Evolutionary conservation across 371 early-diverging fungal species (phyloP).

Genomic region (Mucor saturninus): DNA sequence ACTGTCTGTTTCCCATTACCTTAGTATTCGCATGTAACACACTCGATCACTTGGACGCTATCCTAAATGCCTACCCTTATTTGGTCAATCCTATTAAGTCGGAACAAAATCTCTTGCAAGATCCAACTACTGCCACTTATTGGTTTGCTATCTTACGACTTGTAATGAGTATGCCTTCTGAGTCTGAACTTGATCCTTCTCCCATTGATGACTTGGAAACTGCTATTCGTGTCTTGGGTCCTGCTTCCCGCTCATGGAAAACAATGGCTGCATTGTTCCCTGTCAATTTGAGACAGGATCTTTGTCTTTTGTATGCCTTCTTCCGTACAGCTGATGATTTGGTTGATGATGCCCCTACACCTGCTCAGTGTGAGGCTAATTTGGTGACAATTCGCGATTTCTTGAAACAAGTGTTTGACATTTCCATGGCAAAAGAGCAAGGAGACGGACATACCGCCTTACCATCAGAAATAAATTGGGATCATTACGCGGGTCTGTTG

Average conservation of each 20-base stretch:
- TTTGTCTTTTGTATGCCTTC: conserved; percentile 58
- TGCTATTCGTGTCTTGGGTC: conserved; percentile 33
- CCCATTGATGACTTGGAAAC: conserved; percentile 39
- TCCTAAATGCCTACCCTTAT: conserved; percentile 41
- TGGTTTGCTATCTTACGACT: conserved; percentile 29
- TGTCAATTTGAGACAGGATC: conserved; percentile 50
- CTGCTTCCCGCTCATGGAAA: conserved; percentile 56
- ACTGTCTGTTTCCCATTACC: conserved; percentile 45
- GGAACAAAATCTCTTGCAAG: conserved; percentile 28
- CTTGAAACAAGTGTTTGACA: conserved; percentile 27
- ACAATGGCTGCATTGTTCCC: conserved; percentile 58
- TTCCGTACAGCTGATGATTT: conserved; percentile 65
- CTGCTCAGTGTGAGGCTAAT: conserved; percentile 25
- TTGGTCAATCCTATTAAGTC: conserved; percentile 18
- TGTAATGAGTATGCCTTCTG: conserved; percentile 25
- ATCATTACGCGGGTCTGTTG: conserved; percentile 22
- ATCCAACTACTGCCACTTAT: conserved; percentile 24
- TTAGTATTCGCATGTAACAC: conserved; percentile 42
- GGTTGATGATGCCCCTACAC: conserved; percentile 47
- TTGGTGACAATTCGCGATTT: conserved; percentile 36
- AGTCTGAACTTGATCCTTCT: conserved; percentile 27
- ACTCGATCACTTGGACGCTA: conserved; percentile 49
- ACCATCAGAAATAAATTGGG: conserved; percentile 38
- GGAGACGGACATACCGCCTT: conserved; percentile 22
- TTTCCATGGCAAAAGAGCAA: background rate